phyloP scores from a whole-genome alignment of 805 yeast species.

The Brettanomyces sp. region DNA sequence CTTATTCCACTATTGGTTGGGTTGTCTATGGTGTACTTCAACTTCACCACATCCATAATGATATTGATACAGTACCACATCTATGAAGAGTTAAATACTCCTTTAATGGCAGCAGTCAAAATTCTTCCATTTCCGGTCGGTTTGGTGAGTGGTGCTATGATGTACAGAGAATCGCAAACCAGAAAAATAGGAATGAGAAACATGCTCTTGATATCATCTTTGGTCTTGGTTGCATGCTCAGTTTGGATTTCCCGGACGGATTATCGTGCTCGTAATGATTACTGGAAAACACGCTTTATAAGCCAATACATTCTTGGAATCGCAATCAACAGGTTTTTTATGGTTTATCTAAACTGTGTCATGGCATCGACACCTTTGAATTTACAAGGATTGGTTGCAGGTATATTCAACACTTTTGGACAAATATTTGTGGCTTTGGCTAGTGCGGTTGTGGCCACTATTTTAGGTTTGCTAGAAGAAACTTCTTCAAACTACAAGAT shows the following conservation, averaged over 20 bases:
- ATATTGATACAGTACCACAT: conserved; percentile 14
- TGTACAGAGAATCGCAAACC: conserved; percentile 8
- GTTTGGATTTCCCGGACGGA: conserved; percentile 15
- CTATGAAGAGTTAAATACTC: conserved; percentile 21
- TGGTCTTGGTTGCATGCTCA: conserved; percentile 7
- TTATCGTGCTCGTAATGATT: conserved; percentile 9
- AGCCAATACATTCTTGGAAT: conserved; percentile 13
- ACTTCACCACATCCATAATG: conserved; percentile 4
- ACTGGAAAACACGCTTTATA: conserved; percentile 19
- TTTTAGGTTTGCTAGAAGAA: conserved; percentile 5
- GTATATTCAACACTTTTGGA: conserved; percentile 9
- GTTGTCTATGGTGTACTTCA: conserved; percentile 4
- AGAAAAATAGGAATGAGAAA: conserved; percentile 14
- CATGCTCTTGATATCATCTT: conserved; percentile 8
- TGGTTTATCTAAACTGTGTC: conserved; percentile 25
- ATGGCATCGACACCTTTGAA: conserved; percentile 14
- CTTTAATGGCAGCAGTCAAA: conserved; percentile 29
- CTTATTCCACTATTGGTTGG: conserved; percentile 10
- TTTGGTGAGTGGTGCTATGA: conserved; percentile 17
- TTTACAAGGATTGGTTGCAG: conserved; percentile 13
- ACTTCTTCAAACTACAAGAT: neutral
- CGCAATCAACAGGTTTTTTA: conserved; percentile 23
- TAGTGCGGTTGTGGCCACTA: conserved; percentile 10
- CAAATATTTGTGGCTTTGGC: conserved; percentile 10
- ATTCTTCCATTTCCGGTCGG: conserved; percentile 27